Conservation (phyloP, 768 basidiomycete genomes). For the Pleurotus tuoliensis region DNA sequence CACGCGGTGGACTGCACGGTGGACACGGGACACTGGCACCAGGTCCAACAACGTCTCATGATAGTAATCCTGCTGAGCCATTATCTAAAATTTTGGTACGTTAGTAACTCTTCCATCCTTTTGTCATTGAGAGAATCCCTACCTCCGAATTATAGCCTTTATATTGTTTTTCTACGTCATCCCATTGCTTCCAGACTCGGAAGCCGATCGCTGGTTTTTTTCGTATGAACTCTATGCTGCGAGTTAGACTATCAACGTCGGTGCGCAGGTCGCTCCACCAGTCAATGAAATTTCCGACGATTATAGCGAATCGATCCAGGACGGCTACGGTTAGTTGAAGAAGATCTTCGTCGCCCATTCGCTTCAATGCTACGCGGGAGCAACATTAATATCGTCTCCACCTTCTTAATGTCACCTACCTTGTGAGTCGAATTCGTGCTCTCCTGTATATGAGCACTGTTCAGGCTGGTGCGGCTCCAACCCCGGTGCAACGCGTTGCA, state of each 20-base stretch:
- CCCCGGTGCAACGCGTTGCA: background rate
- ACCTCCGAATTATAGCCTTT: background rate
- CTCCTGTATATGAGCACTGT: too few species aligned
- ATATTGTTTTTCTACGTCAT: background rate
- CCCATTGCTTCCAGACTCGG: background rate
- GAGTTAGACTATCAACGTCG: background rate
- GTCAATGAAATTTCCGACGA: background rate
- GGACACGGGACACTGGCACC: too few species aligned
- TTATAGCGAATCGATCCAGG: background rate
- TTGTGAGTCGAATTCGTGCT: too few species aligned
- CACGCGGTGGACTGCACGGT: too few species aligned
- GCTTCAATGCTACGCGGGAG: background rate
- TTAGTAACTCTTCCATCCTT: too few species aligned
- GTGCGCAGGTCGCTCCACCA: background rate
- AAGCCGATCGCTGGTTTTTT: background rate
- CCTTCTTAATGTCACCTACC: too few species aligned
- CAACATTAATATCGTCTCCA: too few species aligned
- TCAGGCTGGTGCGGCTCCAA: too few species aligned
- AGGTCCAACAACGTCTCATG: background rate
- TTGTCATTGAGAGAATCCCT: background rate
- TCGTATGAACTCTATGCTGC: background rate
- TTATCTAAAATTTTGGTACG: background rate
- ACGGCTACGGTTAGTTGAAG: background rate
- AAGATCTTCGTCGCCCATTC: constrained; percentile 1
- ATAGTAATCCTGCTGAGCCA: constrained; percentile 4